Evolutionary conservation across 352 stramenopile genomes (phyloP).

Genomic region (Phytophthora pinifolia): DNA sequence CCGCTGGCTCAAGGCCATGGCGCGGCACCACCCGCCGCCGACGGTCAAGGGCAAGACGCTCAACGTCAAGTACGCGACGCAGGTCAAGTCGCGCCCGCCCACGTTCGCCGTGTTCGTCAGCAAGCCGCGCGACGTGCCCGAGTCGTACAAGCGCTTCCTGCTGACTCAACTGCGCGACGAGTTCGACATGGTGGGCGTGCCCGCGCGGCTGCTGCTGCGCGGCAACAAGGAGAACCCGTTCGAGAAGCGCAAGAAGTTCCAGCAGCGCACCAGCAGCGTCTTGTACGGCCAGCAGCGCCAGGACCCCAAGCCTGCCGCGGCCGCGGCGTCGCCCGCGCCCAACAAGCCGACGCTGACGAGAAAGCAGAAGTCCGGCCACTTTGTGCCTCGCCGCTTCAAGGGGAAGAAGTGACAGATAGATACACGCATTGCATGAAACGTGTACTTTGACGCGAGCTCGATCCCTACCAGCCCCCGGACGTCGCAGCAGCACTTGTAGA

Average conservation of each 20-base stretch:
- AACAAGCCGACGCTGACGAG: slow-evolving; percentile 32
- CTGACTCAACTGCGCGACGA: slow-evolving; percentile 77
- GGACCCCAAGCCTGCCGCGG: background rate
- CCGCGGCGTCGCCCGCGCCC: slow-evolving; percentile 1
- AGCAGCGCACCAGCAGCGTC: slow-evolving; percentile 72
- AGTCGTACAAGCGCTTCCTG: slow-evolving; percentile 80
- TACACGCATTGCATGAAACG: slow-evolving; percentile 20
- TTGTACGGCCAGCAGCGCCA: slow-evolving; percentile 60
- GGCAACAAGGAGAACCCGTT: slow-evolving; percentile 85
- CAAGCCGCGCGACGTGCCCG: slow-evolving; percentile 71
- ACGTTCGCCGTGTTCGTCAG: slow-evolving; percentile 86
- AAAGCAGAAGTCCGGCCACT: slow-evolving; percentile 46
- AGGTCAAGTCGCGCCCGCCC: slow-evolving; percentile 79
- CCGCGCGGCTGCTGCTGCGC: slow-evolving; percentile 69
- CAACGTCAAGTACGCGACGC: slow-evolving; percentile 88
- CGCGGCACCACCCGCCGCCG: slow-evolving; percentile 77
- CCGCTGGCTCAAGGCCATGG: slow-evolving; percentile 85
- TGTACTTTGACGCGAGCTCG: slow-evolving; percentile 19
- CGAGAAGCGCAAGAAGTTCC: slow-evolving; percentile 81
- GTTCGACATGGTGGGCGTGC: slow-evolving; percentile 85
- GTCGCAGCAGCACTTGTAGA: background rate
- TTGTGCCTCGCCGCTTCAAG: slow-evolving; percentile 43
- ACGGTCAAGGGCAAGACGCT: slow-evolving; percentile 82
- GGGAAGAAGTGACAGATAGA: slow-evolving; percentile 25
- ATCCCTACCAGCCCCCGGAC: slow-evolving; percentile 6